Base-by-base conservation (phyloP, 768 basidiomycete species). In the Boletus huronensis region DNA sequence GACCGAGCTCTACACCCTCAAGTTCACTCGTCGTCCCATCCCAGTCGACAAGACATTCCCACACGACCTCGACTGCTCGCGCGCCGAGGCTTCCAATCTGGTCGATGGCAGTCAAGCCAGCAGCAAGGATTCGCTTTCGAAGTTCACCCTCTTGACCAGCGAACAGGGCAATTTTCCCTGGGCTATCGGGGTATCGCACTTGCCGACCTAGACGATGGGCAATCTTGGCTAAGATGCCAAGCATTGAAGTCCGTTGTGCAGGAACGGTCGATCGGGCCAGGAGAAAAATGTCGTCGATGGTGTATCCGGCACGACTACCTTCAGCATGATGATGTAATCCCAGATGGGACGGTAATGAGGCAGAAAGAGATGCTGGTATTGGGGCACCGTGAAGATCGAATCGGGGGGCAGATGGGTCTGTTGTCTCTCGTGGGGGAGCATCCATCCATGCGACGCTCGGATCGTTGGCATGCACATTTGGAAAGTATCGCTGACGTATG, bases 241-340 rank as follows among this genome's bases (percentile, higher is more conserved):
- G 74, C 87, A 95, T 94, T 0, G 82, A 82, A 5, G 87, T 83
- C 32, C 93, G 79, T 65, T 98, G 94, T 6, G 88, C 86, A 13
- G 85, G 83, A 0, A 94, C 87, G 3, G 85, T 92, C 0, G 91
- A 93, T 36, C 90, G 75, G 4, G 85, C 82, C 9, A 95, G 77
- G 38, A 89, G 72, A 42, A 95, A 85, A 4, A 96, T 77, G 55
- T 96, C 94, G 41, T 91, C 85, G 2, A 96, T 74, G 0, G 91
- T 94, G 70, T 97, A 97, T 0, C 93, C 94, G 0, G 94, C 94
- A 53, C 79, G 82, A 31, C 76, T 72, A 6, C 78, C 76, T 52
- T 90, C 85, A 0, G 93, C 87, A 65, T 96, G 94, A 65, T 97
- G 94, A 70, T 98, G 93, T 3, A 96, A 75, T 5, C 94, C 94